These are phyloP conservation scores for Ramalina intermedia DNA, from an alignment of 495 filamentous ascomycete genomes.

Conservation along the genomic window DNA sequence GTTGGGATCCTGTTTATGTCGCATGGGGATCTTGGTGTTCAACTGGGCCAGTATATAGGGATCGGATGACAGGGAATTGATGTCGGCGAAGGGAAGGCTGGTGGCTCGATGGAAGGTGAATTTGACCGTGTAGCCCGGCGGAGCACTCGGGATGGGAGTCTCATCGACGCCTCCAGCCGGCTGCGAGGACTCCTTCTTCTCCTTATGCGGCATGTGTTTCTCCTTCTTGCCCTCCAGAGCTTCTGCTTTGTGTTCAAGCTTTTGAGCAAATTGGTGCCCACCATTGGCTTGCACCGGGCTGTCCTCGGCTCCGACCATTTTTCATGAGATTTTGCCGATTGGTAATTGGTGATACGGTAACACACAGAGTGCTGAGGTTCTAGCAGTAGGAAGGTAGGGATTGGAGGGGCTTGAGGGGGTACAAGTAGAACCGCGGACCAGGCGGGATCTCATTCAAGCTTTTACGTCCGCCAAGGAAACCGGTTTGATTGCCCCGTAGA, in stretches of 20 bases:
- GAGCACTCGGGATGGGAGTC: constrained; percentile 58
- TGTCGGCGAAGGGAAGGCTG: constrained; percentile 70
- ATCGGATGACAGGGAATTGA: constrained; percentile 64
- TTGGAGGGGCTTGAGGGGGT: not conserved
- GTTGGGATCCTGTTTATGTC: constrained; percentile 68
- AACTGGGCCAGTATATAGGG: constrained; percentile 68
- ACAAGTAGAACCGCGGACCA: not conserved
- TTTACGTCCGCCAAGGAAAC: not conserved
- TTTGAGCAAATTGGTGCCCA: constrained; percentile 19
- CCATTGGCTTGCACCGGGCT: constrained; percentile 4
- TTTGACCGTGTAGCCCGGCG: constrained; percentile 66
- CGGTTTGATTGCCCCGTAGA: not conserved
- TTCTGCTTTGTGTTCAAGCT: constrained; percentile 41
- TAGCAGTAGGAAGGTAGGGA: too few species aligned
- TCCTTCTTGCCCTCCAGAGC: constrained; percentile 39
- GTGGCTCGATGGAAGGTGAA: constrained; percentile 71
- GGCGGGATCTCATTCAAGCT: not conserved
- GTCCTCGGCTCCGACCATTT: constrained; percentile 1
- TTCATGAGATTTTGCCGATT: not conserved
- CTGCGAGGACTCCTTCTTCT: constrained; percentile 21
- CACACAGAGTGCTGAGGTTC: too few species aligned
- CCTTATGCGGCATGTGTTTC: constrained; percentile 13
- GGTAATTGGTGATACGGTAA: not conserved
- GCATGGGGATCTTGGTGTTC: constrained; percentile 39
- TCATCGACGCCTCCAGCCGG: constrained; percentile 68